These are phyloP conservation scores for Pyrus hybrid DNA, from an alignment of 331 rosid genomes.

Conservation along the genomic window DNA sequence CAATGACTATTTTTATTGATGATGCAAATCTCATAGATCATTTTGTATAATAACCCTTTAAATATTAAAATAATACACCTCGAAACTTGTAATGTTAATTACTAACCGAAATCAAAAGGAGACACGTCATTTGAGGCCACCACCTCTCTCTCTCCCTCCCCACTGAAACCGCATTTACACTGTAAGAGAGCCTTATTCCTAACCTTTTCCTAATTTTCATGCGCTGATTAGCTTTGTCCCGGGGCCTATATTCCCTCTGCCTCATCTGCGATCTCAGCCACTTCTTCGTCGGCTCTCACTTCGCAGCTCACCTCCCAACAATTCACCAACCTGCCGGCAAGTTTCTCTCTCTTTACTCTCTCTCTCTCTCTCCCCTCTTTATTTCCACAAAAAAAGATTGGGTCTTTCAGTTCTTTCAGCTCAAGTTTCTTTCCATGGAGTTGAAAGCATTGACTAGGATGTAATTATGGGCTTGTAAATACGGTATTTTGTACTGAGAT, in stretches of 20 bases:
- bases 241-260: slow-evolving; percentile 26
- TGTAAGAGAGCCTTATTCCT: slow-evolving; percentile 11
- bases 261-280: slow-evolving; percentile 1
- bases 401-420: not conserved
- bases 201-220: slow-evolving; percentile 43
- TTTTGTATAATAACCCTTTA: too few relatives aligned
- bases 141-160: not conserved
- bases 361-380: not conserved
- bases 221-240: slow-evolving; percentile 28
- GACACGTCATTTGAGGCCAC: not conserved
- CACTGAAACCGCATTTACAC: slow-evolving; percentile 43
- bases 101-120: not conserved
- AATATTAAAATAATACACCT: too few relatives aligned
- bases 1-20: too few relatives aligned
- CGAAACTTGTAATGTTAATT: not conserved
- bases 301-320: not conserved
- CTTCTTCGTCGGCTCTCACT: not conserved
- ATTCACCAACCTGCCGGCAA: not conserved
- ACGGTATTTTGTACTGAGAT: slow-evolving; percentile 1
- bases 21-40: too few relatives aligned
- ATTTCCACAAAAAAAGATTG: not conserved
- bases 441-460: slow-evolving; percentile 8
- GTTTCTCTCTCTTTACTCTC: not conserved
- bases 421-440: not conserved
- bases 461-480: slow-evolving; percentile 10